Conservation (phyloP, 2,329 filamentous ascomycete species). For the Penicillium sp. region DNA sequence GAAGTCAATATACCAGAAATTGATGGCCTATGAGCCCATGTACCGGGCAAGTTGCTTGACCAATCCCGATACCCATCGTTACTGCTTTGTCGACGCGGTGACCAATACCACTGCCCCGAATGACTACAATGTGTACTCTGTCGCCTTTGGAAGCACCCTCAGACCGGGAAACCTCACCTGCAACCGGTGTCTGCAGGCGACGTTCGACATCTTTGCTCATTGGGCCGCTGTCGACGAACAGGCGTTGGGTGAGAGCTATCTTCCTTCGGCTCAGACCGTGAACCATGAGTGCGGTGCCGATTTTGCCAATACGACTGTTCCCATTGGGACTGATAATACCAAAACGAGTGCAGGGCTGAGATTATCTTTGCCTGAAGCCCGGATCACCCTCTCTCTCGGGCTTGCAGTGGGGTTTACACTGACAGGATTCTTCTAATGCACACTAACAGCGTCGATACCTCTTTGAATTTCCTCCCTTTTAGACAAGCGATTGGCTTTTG, state of each 20-base stretch:
- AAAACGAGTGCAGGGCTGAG: constrained; percentile 4
- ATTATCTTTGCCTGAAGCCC: constrained; percentile 4
- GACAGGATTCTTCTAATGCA: constrained; percentile 9
- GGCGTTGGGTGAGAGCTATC: constrained; percentile 64
- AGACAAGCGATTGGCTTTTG: constrained; percentile 2
- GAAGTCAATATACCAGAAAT: constrained; percentile 65
- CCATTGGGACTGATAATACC: constrained; percentile 20
- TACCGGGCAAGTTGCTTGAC: constrained; percentile 77
- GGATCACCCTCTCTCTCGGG: constrained; percentile 3
- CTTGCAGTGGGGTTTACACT: constrained; percentile 7
- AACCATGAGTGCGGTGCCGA: constrained; percentile 57
- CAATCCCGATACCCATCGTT: constrained; percentile 59
- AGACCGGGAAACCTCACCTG: constrained; percentile 67
- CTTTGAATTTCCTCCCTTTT: constrained; percentile 1
- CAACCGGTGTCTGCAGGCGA: constrained; percentile 66
- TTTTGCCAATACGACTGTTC: constrained; percentile 50
- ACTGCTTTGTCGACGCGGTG: constrained; percentile 75
- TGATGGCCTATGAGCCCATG: constrained; percentile 69
- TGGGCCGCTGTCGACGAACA: constrained; percentile 61
- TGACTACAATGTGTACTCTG: constrained; percentile 76
- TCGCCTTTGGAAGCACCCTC: constrained; percentile 69
- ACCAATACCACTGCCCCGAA: constrained; percentile 65
- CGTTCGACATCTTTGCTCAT: constrained; percentile 72
- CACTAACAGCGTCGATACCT: background rate
- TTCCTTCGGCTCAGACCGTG: constrained; percentile 63